These are phyloP conservation scores for Eutypella sp. DNA, from an alignment of 2,329 filamentous ascomycete species.

Conservation along the genomic window DNA sequence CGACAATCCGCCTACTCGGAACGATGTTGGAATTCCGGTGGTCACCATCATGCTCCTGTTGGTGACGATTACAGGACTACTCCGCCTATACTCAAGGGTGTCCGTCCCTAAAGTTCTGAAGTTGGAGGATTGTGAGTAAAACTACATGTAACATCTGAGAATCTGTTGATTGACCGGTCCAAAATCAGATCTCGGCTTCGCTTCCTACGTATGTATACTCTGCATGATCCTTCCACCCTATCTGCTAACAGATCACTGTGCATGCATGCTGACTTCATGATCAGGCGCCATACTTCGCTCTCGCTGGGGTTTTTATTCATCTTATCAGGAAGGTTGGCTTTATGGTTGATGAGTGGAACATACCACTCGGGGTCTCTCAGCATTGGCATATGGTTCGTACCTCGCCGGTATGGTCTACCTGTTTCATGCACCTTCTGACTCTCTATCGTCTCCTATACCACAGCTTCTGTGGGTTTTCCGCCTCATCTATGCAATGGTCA, in stretches of 20 bases:
- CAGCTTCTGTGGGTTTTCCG: background rate
- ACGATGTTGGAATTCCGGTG: background rate
- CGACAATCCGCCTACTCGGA: background rate
- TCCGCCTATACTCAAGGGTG: background rate
- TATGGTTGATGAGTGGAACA: background rate
- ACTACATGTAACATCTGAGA: background rate
- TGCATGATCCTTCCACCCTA: background rate
- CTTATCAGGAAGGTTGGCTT: background rate
- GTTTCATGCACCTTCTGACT: background rate
- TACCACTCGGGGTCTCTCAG: background rate
- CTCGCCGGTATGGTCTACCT: background rate
- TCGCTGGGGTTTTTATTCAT: background rate
- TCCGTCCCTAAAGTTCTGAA: background rate
- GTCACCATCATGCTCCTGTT: background rate
- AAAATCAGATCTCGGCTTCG: background rate
- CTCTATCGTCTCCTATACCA: background rate
- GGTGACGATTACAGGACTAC: background rate
- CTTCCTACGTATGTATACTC: background rate
- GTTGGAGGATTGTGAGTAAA: background rate
- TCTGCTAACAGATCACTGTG: background rate
- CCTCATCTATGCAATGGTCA: background rate
- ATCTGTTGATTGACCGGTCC: background rate
- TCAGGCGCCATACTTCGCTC: background rate
- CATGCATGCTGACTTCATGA: background rate
- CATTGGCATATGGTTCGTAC: background rate